Percentiles rank a stretch among this genome's conserved stretches.
These are phyloP conservation scores for Claviceps arundinis DNA, from an alignment of 2,329 filamentous ascomycete species.

Conservation along the genomic window DNA sequence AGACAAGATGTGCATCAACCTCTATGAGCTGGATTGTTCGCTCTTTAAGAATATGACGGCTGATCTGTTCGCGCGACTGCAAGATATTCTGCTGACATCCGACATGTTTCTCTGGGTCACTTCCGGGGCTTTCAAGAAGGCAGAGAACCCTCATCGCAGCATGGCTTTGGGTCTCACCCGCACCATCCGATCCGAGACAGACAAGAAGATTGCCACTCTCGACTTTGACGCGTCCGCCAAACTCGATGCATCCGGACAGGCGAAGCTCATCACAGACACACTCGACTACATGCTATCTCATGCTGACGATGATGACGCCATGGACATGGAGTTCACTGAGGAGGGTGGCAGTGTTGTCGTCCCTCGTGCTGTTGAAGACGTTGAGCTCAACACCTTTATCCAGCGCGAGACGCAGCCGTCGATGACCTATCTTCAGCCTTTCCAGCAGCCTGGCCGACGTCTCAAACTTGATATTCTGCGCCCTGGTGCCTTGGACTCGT, in stretches of 20 bases:
- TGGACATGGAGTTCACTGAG: constrained; percentile 19
- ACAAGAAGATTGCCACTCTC: constrained; percentile 29
- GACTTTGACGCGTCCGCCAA: constrained; percentile 26
- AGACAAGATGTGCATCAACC: constrained; percentile 2
- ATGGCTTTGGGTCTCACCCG: constrained; percentile 32
- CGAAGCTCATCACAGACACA: neutral
- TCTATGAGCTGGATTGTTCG: constrained; percentile 28
- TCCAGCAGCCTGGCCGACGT: constrained; percentile 21
- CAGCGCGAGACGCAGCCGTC: constrained; percentile 14
- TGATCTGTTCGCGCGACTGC: neutral
- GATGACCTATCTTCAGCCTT: constrained; percentile 20
- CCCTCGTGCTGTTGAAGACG: constrained; percentile 15
- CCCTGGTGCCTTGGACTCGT: constrained; percentile 23
- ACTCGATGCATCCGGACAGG: neutral
- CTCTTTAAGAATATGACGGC: constrained; percentile 26
- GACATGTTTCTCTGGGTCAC: constrained; percentile 26
- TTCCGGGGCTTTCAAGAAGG: constrained; percentile 24
- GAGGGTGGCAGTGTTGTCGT: constrained; percentile 15
- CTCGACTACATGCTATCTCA: neutral
- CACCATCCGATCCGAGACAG: constrained; percentile 32
- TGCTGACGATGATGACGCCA: constrained; percentile 3
- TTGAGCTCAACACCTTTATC: constrained; percentile 14
- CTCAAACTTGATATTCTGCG: constrained; percentile 26
- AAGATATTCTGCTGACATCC: constrained; percentile 8
- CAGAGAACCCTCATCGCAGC: constrained; percentile 25